Percentiles rank a stretch among this genome's conserved stretches.
These are phyloP conservation scores for Mycena filopes DNA, from an alignment of 768 basidiomycete genomes.

Conservation along the genomic window DNA sequence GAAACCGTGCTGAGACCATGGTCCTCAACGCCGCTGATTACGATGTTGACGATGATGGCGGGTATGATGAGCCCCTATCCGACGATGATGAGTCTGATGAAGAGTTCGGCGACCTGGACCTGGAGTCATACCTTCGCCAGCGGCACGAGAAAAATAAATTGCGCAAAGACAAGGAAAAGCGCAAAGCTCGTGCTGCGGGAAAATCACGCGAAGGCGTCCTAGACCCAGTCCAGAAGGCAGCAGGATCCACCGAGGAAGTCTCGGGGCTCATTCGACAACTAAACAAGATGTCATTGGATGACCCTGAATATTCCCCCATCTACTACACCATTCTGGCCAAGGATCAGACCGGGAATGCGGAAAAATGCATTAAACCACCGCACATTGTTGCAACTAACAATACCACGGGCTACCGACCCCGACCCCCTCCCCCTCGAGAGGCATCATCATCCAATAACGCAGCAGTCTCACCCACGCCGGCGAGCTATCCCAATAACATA, in stretches of 20 bases:
- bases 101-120: conserved; percentile 5
- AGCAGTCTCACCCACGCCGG: not conserved
- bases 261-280: conserved; percentile 23
- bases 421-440: no score
- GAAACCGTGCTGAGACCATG: not conserved
- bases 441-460: no score
- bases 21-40: conserved; percentile 13
- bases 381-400: no score
- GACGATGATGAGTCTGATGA: not conserved
- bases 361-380: no score
- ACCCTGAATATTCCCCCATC: conserved; percentile 24
- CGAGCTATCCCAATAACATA: conserved; percentile 14
- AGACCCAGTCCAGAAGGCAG: not conserved
- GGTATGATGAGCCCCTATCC: not conserved
- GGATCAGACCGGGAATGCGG: no score
- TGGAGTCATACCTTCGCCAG: conserved; percentile 9
- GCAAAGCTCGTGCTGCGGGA: not conserved
- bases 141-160: not conserved
- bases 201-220: not conserved
- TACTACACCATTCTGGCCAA: conserved; percentile 18
- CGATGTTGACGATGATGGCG: not conserved
- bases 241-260: conserved; percentile 15
- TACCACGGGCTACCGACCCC: no score
- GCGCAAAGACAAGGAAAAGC: conserved; percentile 12
- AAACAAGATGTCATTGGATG: conserved; percentile 25